These are phyloP conservation scores for Arachnomyces sp. DNA, from an alignment of 2,329 filamentous ascomycete species.

Conservation along the genomic window DNA sequence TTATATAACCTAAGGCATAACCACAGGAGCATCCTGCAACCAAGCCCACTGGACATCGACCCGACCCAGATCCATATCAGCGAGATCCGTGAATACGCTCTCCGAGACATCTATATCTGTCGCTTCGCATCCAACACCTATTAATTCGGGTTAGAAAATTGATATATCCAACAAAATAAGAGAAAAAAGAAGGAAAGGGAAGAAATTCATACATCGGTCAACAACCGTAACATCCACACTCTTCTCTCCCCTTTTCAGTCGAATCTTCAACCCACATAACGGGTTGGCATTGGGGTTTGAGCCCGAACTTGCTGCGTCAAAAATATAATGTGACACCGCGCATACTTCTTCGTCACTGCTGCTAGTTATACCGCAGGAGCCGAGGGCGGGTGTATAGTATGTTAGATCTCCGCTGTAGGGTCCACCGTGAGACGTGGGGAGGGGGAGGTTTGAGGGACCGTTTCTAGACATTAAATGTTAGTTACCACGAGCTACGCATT, in stretches of 20 bases:
- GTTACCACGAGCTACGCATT: neutral
- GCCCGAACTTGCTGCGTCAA: conserved; percentile 49
- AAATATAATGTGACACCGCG: conserved; percentile 60
- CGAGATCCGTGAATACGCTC: conserved; percentile 42
- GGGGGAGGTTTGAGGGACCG: conserved; percentile 37
- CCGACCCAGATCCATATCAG: conserved; percentile 39
- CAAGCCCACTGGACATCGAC: conserved; percentile 46
- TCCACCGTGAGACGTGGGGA: conserved; percentile 42
- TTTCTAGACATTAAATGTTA: conserved; percentile 4
- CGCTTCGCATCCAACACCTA: conserved; percentile 40
- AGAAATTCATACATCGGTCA: conserved; percentile 50
- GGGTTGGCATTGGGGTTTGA: conserved; percentile 58
- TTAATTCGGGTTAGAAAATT: conserved; percentile 8
- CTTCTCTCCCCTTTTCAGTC: conserved; percentile 48
- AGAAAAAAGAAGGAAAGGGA: neutral
- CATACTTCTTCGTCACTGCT: conserved; percentile 52
- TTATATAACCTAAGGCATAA: conserved; percentile 6
- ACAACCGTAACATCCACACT: conserved; percentile 59
- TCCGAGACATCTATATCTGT: conserved; percentile 46
- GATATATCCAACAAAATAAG: neutral
- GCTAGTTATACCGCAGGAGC: conserved; percentile 60
- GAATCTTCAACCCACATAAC: conserved; percentile 60
- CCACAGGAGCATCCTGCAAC: conserved; percentile 33
- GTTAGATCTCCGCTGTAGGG: conserved; percentile 59
- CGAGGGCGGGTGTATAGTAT: conserved; percentile 60